Conservation (phyloP, 78 protist genomes). For the Dictyostelium citrinum region DNA sequence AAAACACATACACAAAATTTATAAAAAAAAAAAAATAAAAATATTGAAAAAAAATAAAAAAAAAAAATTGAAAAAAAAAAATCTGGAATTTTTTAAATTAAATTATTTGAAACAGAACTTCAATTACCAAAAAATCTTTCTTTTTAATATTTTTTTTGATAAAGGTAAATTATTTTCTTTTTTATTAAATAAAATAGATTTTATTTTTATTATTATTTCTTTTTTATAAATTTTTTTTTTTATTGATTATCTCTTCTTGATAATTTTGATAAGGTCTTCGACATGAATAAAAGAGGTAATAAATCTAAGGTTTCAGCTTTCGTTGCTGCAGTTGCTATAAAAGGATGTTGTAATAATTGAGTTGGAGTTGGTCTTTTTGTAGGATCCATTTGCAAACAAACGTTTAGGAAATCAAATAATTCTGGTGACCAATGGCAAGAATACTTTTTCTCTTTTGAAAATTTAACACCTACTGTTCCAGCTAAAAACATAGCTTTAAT, state of each 20-base stretch:
- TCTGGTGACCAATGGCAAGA: slow-evolving; percentile 70
- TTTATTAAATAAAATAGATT: background rate
- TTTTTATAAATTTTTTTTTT: too few species aligned
- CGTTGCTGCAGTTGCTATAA: slow-evolving; percentile 62
- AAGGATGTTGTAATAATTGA: slow-evolving; percentile 66
- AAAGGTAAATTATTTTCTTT: background rate
- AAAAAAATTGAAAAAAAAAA: background rate
- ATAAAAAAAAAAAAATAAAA: background rate
- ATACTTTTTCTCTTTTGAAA: slow-evolving; percentile 47
- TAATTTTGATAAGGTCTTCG: slow-evolving; percentile 55
- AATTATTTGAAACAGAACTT: too few species aligned
- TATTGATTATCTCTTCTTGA: slow-evolving; percentile 5
- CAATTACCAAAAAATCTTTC: too few species aligned
- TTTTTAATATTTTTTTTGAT: too few species aligned
- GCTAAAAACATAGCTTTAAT: slow-evolving; percentile 71
- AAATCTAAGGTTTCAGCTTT: slow-evolving; percentile 45
- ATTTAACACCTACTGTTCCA: slow-evolving; percentile 42
- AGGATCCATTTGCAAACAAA: slow-evolving; percentile 76
- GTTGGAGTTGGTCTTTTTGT: slow-evolving; percentile 68
- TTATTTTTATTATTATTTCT: background rate
- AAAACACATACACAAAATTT: background rate
- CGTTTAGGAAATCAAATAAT: slow-evolving; percentile 62
- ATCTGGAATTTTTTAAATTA: too few species aligned
- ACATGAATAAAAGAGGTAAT: slow-evolving; percentile 60
- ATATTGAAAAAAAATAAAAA: background rate